These are phyloP conservation scores for Syncephalastrum contaminatum DNA, from an alignment of 371 early-diverging fungal species.

Conservation along the genomic window DNA sequence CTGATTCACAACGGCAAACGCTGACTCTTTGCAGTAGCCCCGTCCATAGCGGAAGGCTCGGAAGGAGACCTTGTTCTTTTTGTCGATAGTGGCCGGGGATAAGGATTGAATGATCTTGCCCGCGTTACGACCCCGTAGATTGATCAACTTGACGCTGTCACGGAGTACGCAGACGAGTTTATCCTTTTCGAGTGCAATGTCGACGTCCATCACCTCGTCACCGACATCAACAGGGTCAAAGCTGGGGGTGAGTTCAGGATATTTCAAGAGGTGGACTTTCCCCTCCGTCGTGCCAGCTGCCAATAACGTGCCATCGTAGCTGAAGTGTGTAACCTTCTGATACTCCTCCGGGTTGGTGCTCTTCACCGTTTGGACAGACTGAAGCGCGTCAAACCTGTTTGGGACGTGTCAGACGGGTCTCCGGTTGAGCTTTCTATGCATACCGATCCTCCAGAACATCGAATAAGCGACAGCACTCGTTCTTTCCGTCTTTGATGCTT, in stretches of 20 bases:
- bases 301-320: slow-evolving; percentile 54
- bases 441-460: slow-evolving; percentile 40
- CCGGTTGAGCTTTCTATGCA: slow-evolving; percentile 7
- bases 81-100: slow-evolving; percentile 45
- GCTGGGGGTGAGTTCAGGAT: slow-evolving; percentile 38
- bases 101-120: slow-evolving; percentile 61
- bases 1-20: slow-evolving; percentile 39
- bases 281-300: slow-evolving; percentile 71
- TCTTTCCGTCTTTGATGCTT: slow-evolving; percentile 53
- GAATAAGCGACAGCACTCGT: slow-evolving; percentile 63
- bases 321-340: slow-evolving; percentile 57
- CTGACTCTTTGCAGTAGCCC: slow-evolving; percentile 40
- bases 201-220: slow-evolving; percentile 64
- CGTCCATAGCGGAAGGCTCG: slow-evolving; percentile 58
- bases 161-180: slow-evolving; percentile 49
- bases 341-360: slow-evolving; percentile 49
- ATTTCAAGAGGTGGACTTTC: slow-evolving; percentile 52
- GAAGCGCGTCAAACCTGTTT: slow-evolving; percentile 7
- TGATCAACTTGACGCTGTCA: slow-evolving; percentile 49
- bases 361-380: slow-evolving; percentile 38
- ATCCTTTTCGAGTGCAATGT: slow-evolving; percentile 54
- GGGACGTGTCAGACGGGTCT: background rate
- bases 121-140: slow-evolving; percentile 43
- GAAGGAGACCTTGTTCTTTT: slow-evolving; percentile 47
- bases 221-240: slow-evolving; percentile 17